Conservation (phyloP, 768 basidiomycete species). For the Cantharellus cinnabarinus region DNA sequence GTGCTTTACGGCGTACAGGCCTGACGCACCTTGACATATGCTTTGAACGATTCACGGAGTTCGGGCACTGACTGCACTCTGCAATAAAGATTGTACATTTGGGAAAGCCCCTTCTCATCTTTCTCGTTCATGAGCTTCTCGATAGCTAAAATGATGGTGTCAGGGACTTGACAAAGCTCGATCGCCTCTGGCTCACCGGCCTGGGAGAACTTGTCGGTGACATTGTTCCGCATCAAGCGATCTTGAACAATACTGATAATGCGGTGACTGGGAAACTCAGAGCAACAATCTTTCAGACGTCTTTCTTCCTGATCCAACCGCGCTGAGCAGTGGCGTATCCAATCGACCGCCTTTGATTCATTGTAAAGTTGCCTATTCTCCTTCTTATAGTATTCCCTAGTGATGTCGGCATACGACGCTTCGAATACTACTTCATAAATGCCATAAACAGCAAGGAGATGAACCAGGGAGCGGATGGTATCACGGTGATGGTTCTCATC, state of each 20-base stretch:
- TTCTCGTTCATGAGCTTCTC: not conserved
- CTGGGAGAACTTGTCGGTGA: not conserved
- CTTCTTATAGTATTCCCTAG: not conserved
- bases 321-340: constrained; percentile 28
- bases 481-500: not conserved
- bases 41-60: constrained; percentile 41
- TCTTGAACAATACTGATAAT: constrained; percentile 12
- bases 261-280: constrained; percentile 23
- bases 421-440: not conserved
- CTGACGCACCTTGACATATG: constrained; percentile 32
- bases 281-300: constrained; percentile 14
- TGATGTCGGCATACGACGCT: not conserved
- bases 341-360: constrained; percentile 15
- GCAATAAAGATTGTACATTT: constrained; percentile 41
- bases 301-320: constrained; percentile 37
- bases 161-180: too few relatives aligned
- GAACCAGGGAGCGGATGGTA: not conserved
- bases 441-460: not conserved
- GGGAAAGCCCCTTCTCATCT: constrained; percentile 24
- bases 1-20: not conserved
- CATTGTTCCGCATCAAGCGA: not conserved
- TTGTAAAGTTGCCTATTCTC: too few relatives aligned
- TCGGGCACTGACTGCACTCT: constrained; percentile 33
- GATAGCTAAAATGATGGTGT: not conserved
- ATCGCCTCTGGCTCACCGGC: too few relatives aligned